Percentiles rank a stretch among this genome's conserved stretches.
Evolutionary conservation across 345 rosid species (phyloP).

Genomic region (Eucalyptus sideroxylon): DNA sequence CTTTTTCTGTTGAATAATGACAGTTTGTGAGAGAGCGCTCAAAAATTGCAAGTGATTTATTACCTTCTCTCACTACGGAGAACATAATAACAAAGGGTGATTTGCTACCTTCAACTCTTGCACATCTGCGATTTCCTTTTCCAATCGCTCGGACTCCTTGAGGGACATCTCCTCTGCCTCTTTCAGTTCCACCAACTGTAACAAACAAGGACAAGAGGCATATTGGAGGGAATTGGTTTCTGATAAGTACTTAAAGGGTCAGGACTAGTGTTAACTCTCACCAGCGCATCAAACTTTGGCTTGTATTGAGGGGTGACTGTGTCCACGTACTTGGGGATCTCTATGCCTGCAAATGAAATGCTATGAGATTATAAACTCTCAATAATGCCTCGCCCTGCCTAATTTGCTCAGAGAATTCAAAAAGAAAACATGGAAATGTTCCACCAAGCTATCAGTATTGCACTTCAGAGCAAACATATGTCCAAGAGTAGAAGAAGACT

Average conservation of each 20-base stretch:
- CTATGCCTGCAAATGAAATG: conserved; percentile 32
- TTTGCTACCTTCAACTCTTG: conserved; percentile 72
- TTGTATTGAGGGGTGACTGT: conserved; percentile 86
- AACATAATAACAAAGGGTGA: neutral
- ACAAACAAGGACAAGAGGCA: neutral
- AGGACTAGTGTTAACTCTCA: conserved; percentile 12
- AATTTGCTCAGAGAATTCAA: neutral
- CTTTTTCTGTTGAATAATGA: conserved; percentile 45
- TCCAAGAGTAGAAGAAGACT: neutral
- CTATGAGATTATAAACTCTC: neutral
- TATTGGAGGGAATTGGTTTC: neutral
- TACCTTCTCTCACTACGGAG: neutral
- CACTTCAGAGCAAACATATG: neutral
- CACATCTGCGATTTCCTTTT: conserved; percentile 81
- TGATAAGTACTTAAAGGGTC: neutral
- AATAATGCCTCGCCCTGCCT: neutral
- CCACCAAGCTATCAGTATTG: neutral
- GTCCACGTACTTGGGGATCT: conserved; percentile 85
- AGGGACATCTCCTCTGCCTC: conserved; percentile 79
- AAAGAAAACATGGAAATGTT: neutral
- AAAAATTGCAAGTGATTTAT: neutral
- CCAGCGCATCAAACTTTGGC: conserved; percentile 88
- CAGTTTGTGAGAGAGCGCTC: neutral
- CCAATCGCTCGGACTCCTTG: conserved; percentile 72
- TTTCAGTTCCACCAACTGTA: conserved; percentile 84